Evolutionary conservation across 2,329 filamentous ascomycete species (phyloP), one percentile per base, ranked within the genome.

Genomic region (Colletotrichum magnum): DNA sequence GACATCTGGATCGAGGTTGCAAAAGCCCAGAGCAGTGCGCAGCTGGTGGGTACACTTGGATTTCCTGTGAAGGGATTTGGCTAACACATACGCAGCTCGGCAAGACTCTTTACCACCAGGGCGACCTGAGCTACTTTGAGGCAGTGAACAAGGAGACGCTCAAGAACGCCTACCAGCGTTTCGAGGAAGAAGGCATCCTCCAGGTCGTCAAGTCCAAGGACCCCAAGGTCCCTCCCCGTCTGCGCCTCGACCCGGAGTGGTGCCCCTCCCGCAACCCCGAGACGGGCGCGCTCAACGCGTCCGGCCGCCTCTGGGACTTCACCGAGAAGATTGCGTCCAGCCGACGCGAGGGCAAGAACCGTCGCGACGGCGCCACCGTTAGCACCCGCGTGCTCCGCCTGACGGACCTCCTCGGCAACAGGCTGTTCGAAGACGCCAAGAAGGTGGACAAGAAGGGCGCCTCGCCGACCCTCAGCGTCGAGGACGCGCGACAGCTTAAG

Each of bases 91-190:
- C 64, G 32, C 74, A 95, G 88, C 89, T 98, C 36, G 96, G 96
- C 63, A 98, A 99, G 82, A 98, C 96, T 0, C 87, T 99, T 1
- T 99, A 98, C 77, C 95, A 99, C 78, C 95, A 99, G 83, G 96
- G 96, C 64, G 96, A 99, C 76, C 88, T 99, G 10, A 95, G 92
- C 36, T 99, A 99, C 82, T 98, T 98, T 74, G 96, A 99, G 82
- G 95, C 96, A 3, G 95, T 99, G 72, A 99, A 99, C 85, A 98
- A 98, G 75, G 95, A 99, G 80, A 97, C 95, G 0, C 88, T 99
- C 65, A 97, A 96, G 77, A 99, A 99, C 79, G 92, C 95, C 0
- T 98, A 95, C 80, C 87, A 89, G 45, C 90, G 94, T 16, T 97
- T 97, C 76, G 91, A 95, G 74, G 94, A 98, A 76, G 95, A 98